These are phyloP conservation scores for Gloeophyllum trabeum DNA, from an alignment of 768 basidiomycete genomes.

Conservation along the genomic window DNA sequence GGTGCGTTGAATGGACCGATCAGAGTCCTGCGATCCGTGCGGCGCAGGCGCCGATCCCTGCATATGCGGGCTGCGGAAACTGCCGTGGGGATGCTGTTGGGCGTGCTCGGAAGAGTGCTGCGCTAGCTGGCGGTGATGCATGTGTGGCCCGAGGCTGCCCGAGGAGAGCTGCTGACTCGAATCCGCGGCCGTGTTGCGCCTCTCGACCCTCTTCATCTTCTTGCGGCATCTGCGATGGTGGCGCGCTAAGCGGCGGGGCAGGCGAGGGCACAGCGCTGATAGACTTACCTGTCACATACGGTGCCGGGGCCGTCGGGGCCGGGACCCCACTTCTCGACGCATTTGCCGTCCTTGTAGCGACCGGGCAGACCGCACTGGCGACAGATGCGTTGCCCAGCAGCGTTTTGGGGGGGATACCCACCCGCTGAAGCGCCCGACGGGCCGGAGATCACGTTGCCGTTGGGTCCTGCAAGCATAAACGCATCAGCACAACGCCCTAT, in stretches of 20 bases:
- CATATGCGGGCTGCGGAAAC: background rate
- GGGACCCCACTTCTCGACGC: conserved; percentile 84
- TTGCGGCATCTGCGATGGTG: conserved; percentile 48
- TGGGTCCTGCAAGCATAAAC: conserved; percentile 8
- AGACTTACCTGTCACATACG: conserved; percentile 61
- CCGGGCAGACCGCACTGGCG: conserved; percentile 65
- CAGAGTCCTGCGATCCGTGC: conserved; percentile 4
- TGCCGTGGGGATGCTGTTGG: conserved; percentile 3
- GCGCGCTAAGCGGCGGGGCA: background rate
- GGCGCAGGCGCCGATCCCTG: background rate
- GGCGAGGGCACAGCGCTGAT: too few relatives aligned
- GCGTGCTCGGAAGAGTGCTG: conserved; percentile 5
- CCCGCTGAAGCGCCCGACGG: conserved; percentile 12
- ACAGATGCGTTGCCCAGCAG: conserved; percentile 64
- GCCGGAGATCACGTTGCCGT: conserved; percentile 14
- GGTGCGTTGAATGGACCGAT: conserved; percentile 11
- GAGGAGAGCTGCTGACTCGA: conserved; percentile 9
- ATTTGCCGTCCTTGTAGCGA: conserved; percentile 75
- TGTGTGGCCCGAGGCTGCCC: conserved; percentile 2
- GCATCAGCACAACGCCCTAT: background rate
- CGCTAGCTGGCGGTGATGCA: conserved; percentile 11
- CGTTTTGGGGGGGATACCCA: conserved; percentile 20
- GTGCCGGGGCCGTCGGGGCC: conserved; percentile 78
- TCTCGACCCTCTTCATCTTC: conserved; percentile 79
- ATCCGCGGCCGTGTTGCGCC: conserved; percentile 59